Conservation (phyloP, 257 asterid genomes). For the Perilla frutescens region DNA sequence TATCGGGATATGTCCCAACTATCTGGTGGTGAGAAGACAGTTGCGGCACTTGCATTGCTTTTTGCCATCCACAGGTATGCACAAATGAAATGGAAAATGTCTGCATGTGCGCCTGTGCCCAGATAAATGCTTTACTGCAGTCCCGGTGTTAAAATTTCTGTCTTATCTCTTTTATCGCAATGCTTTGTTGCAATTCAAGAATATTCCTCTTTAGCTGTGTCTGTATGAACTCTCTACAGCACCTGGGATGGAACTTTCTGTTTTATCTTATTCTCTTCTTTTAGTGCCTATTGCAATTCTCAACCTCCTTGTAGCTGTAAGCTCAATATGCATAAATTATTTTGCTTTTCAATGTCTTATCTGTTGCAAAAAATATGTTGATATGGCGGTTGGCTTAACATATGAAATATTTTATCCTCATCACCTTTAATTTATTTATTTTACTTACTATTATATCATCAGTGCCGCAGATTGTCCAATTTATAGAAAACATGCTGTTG, state of each 20-base stretch:
- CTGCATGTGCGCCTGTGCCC: not conserved
- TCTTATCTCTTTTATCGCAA: not conserved
- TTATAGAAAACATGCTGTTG: not conserved
- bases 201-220: not conserved
- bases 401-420: not conserved
- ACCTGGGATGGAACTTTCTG: slow-evolving; percentile 10
- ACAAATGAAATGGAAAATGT: slow-evolving; percentile 5
- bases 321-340: not conserved
- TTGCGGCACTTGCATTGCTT: slow-evolving; percentile 97
- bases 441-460: not conserved
- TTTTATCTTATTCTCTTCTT: not conserved
- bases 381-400: not conserved
- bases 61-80: slow-evolving; percentile 92
- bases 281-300: not conserved
- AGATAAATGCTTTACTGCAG: not conserved
- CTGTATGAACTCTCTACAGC: not conserved
- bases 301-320: slow-evolving; percentile 2
- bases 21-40: slow-evolving; percentile 99
- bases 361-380: not conserved
- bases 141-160: slow-evolving; percentile 9
- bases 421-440: not conserved
- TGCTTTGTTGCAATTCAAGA: slow-evolving; percentile 16
- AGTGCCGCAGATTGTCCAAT: not conserved
- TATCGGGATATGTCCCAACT: slow-evolving; percentile 93
- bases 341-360: not conserved